Evolutionary conservation across 495 filamentous ascomycete genomes (phyloP).

Genomic region (Aspergillus baeticus): DNA sequence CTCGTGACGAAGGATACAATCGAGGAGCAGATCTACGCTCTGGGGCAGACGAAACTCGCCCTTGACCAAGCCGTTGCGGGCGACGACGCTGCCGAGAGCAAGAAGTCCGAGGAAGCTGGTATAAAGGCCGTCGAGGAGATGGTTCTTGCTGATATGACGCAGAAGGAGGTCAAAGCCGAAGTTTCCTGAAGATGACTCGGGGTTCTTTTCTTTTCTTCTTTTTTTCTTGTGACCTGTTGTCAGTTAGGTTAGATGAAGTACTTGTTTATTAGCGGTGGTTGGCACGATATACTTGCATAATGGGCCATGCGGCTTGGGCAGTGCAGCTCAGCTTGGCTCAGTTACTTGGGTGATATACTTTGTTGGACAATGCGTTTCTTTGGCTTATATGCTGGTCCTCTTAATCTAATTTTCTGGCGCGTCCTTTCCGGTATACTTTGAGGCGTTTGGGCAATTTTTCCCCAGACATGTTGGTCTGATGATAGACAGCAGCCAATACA

Average conservation of each 20-base stretch:
- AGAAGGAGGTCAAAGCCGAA: conserved; percentile 8
- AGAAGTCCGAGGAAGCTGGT: conserved; percentile 55
- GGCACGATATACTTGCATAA: not conserved
- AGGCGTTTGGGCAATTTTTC: conserved; percentile 1
- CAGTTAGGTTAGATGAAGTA: not conserved
- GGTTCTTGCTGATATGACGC: conserved; percentile 42
- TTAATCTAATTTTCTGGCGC: not conserved
- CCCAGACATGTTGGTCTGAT: not conserved
- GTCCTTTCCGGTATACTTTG: not conserved
- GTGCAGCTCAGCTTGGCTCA: not conserved
- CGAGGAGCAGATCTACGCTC: conserved; percentile 86
- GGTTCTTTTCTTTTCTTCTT: not conserved
- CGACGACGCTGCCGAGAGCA: conserved; percentile 47
- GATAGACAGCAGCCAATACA: conserved; percentile 1
- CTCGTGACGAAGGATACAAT: conserved; percentile 82
- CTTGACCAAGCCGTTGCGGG: conserved; percentile 82
- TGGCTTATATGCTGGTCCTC: not conserved
- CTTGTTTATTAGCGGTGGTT: not conserved
- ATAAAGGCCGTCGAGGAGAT: conserved; percentile 65
- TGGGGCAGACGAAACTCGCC: conserved; percentile 89
- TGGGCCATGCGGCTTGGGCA: not conserved
- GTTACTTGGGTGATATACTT: not conserved
- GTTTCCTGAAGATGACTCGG: not conserved
- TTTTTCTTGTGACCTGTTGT: not conserved
- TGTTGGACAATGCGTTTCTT: not conserved